phyloP scores from a whole-genome alignment of 495 filamentous ascomycete species.

The Opeltia flavorubescens region DNA sequence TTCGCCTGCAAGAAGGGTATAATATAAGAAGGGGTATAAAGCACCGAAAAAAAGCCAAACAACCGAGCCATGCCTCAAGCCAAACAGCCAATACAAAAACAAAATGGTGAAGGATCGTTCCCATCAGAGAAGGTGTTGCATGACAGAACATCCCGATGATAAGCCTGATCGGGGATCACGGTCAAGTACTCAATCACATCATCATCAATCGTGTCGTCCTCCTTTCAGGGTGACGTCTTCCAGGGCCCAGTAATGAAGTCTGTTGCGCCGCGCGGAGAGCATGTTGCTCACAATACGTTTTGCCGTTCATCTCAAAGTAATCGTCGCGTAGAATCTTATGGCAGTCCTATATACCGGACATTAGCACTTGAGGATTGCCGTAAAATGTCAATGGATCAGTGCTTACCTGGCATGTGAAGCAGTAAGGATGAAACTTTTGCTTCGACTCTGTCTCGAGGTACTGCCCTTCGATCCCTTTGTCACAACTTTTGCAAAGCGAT shows the following conservation, averaged over 20 bases:
- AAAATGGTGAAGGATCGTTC: neutral
- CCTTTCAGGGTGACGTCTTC: constrained; percentile 49
- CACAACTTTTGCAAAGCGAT: constrained; percentile 67
- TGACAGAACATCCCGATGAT: neutral
- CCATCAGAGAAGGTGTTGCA: neutral
- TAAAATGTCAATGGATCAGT: too few relatives aligned
- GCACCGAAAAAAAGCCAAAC: constrained; percentile 1
- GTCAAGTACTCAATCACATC: constrained; percentile 40
- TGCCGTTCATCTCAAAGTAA: constrained; percentile 55
- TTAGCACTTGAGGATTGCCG: too few relatives aligned
- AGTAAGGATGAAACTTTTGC: constrained; percentile 74
- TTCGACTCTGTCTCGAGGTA: constrained; percentile 75
- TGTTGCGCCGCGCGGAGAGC: constrained; percentile 48
- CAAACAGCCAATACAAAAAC: neutral
- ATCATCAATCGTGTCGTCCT: constrained; percentile 78
- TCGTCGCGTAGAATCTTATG: constrained; percentile 45
- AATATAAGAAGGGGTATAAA: constrained; percentile 1
- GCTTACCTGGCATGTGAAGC: constrained; percentile 61
- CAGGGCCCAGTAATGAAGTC: constrained; percentile 23
- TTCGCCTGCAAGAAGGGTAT: too few relatives aligned
- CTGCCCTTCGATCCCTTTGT: constrained; percentile 79
- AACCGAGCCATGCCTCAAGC: neutral
- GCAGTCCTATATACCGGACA: constrained; percentile 36
- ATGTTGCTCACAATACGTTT: constrained; percentile 73
- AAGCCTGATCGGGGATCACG: neutral